A percentile compares a stretch with the other conserved stretches of the same genome.
phyloP scores from a whole-genome alignment of 2,329 filamentous ascomycete genomes.

The Alternaria alternata region DNA sequence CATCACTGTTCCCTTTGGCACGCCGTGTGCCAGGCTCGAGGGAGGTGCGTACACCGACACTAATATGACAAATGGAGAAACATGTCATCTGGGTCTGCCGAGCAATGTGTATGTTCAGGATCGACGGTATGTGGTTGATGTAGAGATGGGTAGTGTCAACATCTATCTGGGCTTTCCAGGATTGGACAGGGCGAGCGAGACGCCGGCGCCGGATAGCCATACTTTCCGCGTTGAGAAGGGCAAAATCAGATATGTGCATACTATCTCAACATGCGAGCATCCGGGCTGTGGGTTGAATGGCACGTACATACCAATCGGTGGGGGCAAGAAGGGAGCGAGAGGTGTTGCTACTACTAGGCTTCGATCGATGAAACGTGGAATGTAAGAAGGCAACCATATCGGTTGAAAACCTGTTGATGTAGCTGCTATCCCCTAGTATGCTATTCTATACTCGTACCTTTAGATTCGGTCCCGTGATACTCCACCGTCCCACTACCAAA shows the following conservation, averaged over 20 bases:
- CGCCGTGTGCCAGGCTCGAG: conserved; percentile 37
- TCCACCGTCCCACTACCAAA: conserved; percentile 39
- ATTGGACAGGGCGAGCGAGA: conserved; percentile 23
- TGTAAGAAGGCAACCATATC: background rate
- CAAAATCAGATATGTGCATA: conserved; percentile 35
- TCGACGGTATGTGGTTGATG: conserved; percentile 38
- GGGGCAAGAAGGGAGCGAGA: background rate
- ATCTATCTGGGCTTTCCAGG: conserved; percentile 35
- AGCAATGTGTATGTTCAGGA: conserved; percentile 30
- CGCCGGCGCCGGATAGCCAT: conserved; percentile 34
- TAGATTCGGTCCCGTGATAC: conserved; percentile 41
- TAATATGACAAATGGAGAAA: conserved; percentile 20
- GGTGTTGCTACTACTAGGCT: background rate
- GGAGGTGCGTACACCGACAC: conserved; percentile 36
- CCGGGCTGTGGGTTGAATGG: conserved; percentile 29
- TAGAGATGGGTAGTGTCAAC: conserved; percentile 34
- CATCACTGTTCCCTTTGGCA: conserved; percentile 31
- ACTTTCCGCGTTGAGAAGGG: conserved; percentile 36
- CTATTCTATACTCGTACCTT: conserved; percentile 29
- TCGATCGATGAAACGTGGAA: background rate
- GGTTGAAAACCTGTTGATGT: too few relatives aligned
- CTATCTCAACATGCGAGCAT: conserved; percentile 31
- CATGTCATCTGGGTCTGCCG: conserved; percentile 33
- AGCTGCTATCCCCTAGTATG: background rate
- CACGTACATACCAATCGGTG: conserved; percentile 17